Evolutionary conservation across 2,329 filamentous ascomycete genomes (phyloP).

Genomic region (Hypoxylon sp.): DNA sequence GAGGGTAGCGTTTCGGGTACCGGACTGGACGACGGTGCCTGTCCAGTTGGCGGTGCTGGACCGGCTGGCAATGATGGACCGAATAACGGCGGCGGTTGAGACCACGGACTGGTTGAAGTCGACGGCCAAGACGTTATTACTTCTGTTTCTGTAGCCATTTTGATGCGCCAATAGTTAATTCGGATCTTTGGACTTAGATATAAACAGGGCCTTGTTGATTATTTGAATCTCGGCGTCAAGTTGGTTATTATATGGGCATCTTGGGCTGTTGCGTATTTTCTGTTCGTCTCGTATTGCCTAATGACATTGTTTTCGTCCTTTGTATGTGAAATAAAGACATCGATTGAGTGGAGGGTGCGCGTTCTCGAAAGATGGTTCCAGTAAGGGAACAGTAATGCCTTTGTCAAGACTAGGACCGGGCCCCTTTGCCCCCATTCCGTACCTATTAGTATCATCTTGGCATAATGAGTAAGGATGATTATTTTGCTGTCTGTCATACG

Average conservation of each 20-base stretch:
- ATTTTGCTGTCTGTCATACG: neutral
- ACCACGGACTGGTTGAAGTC: too few relatives aligned
- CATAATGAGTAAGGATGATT: too few relatives aligned
- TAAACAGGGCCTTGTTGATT: neutral
- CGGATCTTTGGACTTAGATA: neutral
- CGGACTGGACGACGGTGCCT: too few relatives aligned
- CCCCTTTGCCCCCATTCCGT: neutral
- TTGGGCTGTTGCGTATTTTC: neutral
- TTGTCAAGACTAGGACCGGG: neutral
- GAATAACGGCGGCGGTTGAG: too few relatives aligned
- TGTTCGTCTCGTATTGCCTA: neutral
- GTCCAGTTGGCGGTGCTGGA: too few relatives aligned
- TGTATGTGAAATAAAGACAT: neutral
- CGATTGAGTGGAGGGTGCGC: too few relatives aligned
- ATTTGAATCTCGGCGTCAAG: neutral
- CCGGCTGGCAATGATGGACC: too few relatives aligned
- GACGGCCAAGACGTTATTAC: too few relatives aligned
- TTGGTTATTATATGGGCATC: neutral
- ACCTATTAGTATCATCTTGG: neutral
- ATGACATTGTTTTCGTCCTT: neutral
- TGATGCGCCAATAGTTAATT: neutral
- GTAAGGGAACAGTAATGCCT: neutral
- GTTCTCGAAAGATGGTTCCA: neutral
- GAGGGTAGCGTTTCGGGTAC: too few relatives aligned
- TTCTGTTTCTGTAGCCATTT: neutral